Conservation (phyloP, 192 early-diverging fungal species). For the Coemansia sp. region DNA sequence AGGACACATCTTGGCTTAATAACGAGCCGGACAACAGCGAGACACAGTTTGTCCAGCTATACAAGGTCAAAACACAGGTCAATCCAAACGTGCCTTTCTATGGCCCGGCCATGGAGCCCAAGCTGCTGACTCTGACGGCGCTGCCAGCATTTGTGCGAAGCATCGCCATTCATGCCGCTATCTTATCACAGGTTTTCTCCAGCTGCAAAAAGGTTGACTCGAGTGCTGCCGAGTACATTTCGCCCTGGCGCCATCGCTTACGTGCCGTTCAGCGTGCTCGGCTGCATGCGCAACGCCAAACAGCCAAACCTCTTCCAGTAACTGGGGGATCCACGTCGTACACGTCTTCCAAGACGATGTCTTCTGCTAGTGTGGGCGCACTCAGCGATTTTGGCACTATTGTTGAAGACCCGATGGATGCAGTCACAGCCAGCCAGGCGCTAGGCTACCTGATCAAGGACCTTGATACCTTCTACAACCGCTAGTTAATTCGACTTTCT, state of each 20-base stretch:
- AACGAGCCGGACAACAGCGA: constrained; percentile 5
- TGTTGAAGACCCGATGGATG: constrained; percentile 23
- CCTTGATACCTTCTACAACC: constrained; percentile 16
- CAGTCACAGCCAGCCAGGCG: constrained; percentile 36
- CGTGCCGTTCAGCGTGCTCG: constrained; percentile 84
- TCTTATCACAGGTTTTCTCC: constrained; percentile 83
- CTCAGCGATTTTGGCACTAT: constrained; percentile 29
- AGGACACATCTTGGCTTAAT: constrained; percentile 47
- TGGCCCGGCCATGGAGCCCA: constrained; percentile 76
- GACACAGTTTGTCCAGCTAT: constrained; percentile 36
- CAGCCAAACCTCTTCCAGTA: constrained; percentile 9
- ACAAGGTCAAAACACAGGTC: constrained; percentile 65
- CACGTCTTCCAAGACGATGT: neutral
- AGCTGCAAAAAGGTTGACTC: constrained; percentile 59
- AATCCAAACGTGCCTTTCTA: constrained; percentile 78
- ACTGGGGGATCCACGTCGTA: neutral
- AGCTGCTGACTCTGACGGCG: constrained; percentile 74
- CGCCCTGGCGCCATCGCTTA: constrained; percentile 86
- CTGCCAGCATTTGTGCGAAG: constrained; percentile 80
- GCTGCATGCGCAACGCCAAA: constrained; percentile 17
- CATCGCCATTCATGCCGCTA: constrained; percentile 82
- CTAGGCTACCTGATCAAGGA: constrained; percentile 40
- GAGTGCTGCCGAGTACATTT: constrained; percentile 67
- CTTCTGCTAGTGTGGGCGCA: neutral
- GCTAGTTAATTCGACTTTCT: neutral